These are phyloP conservation scores for Pisolithus thermaeus DNA, from an alignment of 1,284 basidiomycete genomes.

Conservation along the genomic window DNA sequence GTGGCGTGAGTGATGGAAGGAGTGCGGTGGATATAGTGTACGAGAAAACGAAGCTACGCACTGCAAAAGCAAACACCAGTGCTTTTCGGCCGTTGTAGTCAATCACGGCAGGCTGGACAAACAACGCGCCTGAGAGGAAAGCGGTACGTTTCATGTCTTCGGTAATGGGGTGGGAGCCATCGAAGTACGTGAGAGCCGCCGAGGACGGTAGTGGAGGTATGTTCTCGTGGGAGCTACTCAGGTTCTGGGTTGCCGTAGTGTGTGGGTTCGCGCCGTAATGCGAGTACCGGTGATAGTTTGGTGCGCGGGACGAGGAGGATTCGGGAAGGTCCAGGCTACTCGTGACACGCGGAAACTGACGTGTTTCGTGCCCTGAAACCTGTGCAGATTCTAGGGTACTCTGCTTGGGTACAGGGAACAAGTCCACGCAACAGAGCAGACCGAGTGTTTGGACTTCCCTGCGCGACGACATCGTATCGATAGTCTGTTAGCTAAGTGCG, in stretches of 20 bases:
- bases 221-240: slow-evolving; percentile 1
- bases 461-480: slow-evolving; percentile 6
- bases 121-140: slow-evolving; percentile 56
- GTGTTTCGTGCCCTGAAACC: slow-evolving; percentile 1
- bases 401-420: slow-evolving; percentile 46
- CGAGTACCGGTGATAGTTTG: neutral
- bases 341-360: neutral
- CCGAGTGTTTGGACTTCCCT: slow-evolving; percentile 46
- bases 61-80: slow-evolving; percentile 70
- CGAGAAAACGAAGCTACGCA: slow-evolving; percentile 30
- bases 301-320: slow-evolving; percentile 3
- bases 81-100: slow-evolving; percentile 54
- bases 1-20: slow-evolving; percentile 4
- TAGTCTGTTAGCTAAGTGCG: neutral
- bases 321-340: neutral
- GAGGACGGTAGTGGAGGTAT: slow-evolving; percentile 4
- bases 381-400: slow-evolving; percentile 2
- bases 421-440: slow-evolving; percentile 59
- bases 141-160: slow-evolving; percentile 51
- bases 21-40: slow-evolving; percentile 1
- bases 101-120: slow-evolving; percentile 54
- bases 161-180: slow-evolving; percentile 32
- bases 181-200: slow-evolving; percentile 36
- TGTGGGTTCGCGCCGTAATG: slow-evolving; percentile 7
- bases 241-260: slow-evolving; percentile 14